phyloP scores from a whole-genome alignment of 352 stramenopile species.

The Phytophthora sp. region DNA sequence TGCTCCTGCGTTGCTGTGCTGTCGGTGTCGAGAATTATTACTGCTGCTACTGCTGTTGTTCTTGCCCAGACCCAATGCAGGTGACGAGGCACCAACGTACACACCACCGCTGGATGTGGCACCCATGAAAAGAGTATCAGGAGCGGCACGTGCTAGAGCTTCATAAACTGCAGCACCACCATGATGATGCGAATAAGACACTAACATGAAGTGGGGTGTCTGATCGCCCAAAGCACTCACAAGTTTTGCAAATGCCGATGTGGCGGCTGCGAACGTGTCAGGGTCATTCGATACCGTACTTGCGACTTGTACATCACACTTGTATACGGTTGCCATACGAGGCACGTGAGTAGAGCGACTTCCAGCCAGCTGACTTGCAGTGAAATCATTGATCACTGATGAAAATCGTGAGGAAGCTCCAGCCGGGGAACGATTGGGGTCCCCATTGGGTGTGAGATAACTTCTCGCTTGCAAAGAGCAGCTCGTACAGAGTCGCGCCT shows the following conservation, averaged over 20 bases:
- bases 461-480: slow-evolving; percentile 81
- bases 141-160: slow-evolving; percentile 61
- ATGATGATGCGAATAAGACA: slow-evolving; percentile 78
- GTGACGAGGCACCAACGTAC: slow-evolving; percentile 35
- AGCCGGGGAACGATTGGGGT: slow-evolving; percentile 37
- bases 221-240: slow-evolving; percentile 58
- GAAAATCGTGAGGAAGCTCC: slow-evolving; percentile 40
- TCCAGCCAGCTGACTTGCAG: slow-evolving; percentile 23
- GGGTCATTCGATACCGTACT: slow-evolving; percentile 68
- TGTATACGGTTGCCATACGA: slow-evolving; percentile 25
- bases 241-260: slow-evolving; percentile 65
- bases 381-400: slow-evolving; percentile 33
- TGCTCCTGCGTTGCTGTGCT: slow-evolving; percentile 22
- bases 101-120: slow-evolving; percentile 75
- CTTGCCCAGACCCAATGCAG: slow-evolving; percentile 21
- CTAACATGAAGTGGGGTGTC: slow-evolving; percentile 81
- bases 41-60: slow-evolving; percentile 27
- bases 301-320: slow-evolving; percentile 72
- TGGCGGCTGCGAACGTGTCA: slow-evolving; percentile 60
- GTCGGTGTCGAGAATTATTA: slow-evolving; percentile 45
- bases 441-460: slow-evolving; percentile 46
- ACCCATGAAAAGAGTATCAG: slow-evolving; percentile 85
- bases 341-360: slow-evolving; percentile 28
- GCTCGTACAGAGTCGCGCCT: slow-evolving; percentile 80
- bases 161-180: slow-evolving; percentile 59